Conservation (phyloP, 2,329 filamentous ascomycete genomes). For the Nemania diffusa region DNA sequence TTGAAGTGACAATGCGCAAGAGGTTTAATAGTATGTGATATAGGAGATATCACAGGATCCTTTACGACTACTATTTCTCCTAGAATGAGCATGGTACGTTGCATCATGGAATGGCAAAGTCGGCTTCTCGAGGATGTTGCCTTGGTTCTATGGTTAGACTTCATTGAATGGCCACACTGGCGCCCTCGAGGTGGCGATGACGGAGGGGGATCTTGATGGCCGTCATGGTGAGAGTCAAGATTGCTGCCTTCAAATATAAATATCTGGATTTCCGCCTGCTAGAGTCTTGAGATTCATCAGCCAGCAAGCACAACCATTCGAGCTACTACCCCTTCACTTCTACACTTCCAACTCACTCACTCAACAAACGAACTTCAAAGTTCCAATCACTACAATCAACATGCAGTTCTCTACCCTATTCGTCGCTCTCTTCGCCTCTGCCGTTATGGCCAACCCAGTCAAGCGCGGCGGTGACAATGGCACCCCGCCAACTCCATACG, state of each 20-base stretch:
- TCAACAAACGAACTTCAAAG: slow-evolving; percentile 34
- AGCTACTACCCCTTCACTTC: slow-evolving; percentile 33
- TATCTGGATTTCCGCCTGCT: slow-evolving; percentile 30
- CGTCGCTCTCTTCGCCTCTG: slow-evolving; percentile 43
- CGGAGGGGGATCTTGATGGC: neutral
- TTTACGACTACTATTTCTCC: neutral
- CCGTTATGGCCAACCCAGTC: slow-evolving; percentile 42
- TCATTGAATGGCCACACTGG: neutral
- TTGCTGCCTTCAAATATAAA: slow-evolving; percentile 40
- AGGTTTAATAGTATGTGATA: slow-evolving; percentile 10
- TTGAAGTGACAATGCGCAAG: slow-evolving; percentile 15
- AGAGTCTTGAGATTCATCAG: slow-evolving; percentile 35
- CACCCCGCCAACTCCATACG: slow-evolving; percentile 44
- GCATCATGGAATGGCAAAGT: slow-evolving; percentile 23
- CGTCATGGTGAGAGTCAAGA: slow-evolving; percentile 8
- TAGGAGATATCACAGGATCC: slow-evolving; percentile 14
- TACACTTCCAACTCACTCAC: slow-evolving; percentile 33
- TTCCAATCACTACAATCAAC: slow-evolving; percentile 39
- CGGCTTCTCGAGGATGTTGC: slow-evolving; percentile 5
- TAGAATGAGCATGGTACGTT: slow-evolving; percentile 23
- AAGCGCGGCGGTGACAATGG: slow-evolving; percentile 27
- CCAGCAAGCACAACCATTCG: slow-evolving; percentile 31
- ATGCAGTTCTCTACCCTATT: slow-evolving; percentile 45
- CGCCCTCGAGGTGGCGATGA: neutral
- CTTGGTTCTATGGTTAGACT: slow-evolving; percentile 16